phyloP scores from a whole-genome alignment of 2,329 filamentous ascomycete genomes.

The Dothiorella sarmentorum region DNA sequence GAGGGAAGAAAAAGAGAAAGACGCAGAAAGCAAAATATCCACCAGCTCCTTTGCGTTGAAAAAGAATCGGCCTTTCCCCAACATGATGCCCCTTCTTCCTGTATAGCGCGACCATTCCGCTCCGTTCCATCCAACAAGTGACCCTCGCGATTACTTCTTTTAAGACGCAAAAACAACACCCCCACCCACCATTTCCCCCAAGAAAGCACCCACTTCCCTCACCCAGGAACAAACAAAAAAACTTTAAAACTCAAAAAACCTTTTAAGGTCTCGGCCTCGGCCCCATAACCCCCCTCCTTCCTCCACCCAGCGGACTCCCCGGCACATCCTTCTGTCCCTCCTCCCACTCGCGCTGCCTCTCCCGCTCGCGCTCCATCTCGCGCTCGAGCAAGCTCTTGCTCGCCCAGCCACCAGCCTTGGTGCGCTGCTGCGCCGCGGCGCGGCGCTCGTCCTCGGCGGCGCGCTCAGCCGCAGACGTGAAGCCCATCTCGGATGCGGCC shows the following conservation, averaged over 20 bases:
- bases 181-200: too few relatives aligned
- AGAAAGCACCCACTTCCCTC: not conserved
- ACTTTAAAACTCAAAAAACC: too few relatives aligned
- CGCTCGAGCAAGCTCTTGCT: conserved; percentile 70
- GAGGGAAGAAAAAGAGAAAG: not conserved
- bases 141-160: too few relatives aligned
- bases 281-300: conserved; percentile 74
- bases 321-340: conserved; percentile 65
- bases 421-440: conserved; percentile 56
- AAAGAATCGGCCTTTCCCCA: too few relatives aligned
- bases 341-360: conserved; percentile 78
- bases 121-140: too few relatives aligned
- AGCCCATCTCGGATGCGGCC: conserved; percentile 51
- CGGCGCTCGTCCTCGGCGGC: conserved; percentile 51
- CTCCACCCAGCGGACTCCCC: conserved; percentile 65
- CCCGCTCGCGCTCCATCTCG: conserved; percentile 76
- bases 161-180: too few relatives aligned
- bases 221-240: not conserved
- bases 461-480: conserved; percentile 51
- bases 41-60: too few relatives aligned
- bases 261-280: conserved; percentile 53
- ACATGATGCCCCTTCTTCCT: too few relatives aligned
- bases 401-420: conserved; percentile 61
- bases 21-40: too few relatives aligned
- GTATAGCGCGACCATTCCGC: too few relatives aligned